Base-by-base conservation (phyloP, 2,329 filamentous ascomycete species). In the Xylaria sp. region DNA sequence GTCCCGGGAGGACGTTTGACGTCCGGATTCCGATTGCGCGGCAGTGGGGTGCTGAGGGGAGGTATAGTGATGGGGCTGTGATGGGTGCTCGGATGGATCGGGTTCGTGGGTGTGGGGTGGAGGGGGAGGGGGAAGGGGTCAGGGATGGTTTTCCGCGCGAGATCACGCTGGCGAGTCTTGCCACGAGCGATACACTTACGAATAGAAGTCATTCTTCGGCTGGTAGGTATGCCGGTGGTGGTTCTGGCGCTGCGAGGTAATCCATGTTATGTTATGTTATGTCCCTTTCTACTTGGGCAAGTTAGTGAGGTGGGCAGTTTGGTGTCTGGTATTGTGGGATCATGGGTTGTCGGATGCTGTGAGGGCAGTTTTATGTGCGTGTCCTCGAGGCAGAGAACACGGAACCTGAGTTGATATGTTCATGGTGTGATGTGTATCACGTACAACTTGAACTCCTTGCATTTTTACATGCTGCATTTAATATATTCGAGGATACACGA, bases 81-180 rank as follows among this genome's bases (percentile, higher is more conserved):
- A 50, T n/a, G 32, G 27, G 3, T 8, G 16, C 32, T 35, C 32
- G 10, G 32, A 10, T 8, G 32, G 32, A 10, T 9, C 1, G 32
- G 8, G 32, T 35, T 8, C 13, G 50, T 53, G 27, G 8, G 8
- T n/a, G 29, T 13, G 32, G 12, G 4, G 23, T 8, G 2, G 29
- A 5, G 1, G 59, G 55, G 25, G 32, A 10, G 32, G 10, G 4
- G 32, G 32, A 8, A 8, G 18, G 8, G 9, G 44, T 23, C 2
- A 53, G 23, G 0, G 42, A 42, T 1, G 35, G 57, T 5, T 42
- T 69, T 10, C 53, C 57, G 9, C 60, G 60, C 3, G 68, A 68
- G 10, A 42, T 16, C 10, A 68, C 64, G 8, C 2, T 69, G n/a
- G 12, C 42, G 9, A 69, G 54, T 29, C n/a, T 69, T 3, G 68